Evolutionary conservation across 352 stramenopile genomes (phyloP), one percentile per base, ranked within the genome.

Genomic region (Globisporangium paroecandrum): DNA sequence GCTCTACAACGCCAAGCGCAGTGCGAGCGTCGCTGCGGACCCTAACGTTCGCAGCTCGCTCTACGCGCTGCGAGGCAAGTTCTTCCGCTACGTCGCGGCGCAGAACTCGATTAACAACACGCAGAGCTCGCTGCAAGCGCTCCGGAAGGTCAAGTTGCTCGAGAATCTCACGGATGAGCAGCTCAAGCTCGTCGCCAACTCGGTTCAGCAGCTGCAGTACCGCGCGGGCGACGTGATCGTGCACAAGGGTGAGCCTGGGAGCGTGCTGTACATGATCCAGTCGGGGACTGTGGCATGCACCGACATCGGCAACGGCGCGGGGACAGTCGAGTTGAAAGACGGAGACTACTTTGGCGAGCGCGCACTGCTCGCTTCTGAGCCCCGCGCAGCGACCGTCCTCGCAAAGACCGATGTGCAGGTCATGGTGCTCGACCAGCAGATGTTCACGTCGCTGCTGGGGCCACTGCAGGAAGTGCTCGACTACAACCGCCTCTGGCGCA

Each of bases 341-440:
- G 81, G 89, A 12, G 88, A 97, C 56, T 98, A 94, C 75, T 98
- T 98, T 73, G 95, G 94, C 60, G 94, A 99, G 68, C 83, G 89
- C 36, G 91, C 94, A 4, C 74, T 99, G 6, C 65, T 98, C 18
- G 91, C 81, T 7, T 71, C 89, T 29, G 91, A 98, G 70, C 89
- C 91, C 43, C 84, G 89, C 20, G 85, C 89, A 7, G 93, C 92
- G 5, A 98, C 94, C 9, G 90, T 98, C 36, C 82, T 90, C 18
- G 90, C 91, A 0, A 75, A 81, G 34, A 83, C 72, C 3, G 71
- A 85, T 41, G 81, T 82, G 2, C 72, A 71, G 0, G 59, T 86
- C 15, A 79, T 89, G 63, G 89, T 82, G 18, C 77, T 99, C 27
- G 90, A 96, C 61, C 86, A 94, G 62, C 81, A 97, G 62, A 96